Base-by-base conservation (phyloP, 2,329 filamentous ascomycete species). In the Aciculosporium take region DNA sequence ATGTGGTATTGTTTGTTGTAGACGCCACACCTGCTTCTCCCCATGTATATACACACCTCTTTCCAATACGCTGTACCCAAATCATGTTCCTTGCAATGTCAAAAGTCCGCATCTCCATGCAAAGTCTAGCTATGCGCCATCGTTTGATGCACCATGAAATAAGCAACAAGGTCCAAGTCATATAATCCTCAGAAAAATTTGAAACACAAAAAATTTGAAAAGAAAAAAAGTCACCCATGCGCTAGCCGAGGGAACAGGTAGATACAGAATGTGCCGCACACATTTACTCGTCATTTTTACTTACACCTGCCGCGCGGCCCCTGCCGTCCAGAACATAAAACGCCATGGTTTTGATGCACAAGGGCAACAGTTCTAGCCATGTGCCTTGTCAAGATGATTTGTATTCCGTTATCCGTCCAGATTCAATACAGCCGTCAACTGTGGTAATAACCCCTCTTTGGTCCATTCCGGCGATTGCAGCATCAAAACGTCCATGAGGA, bases 401-500 rank as follows among this genome's bases (percentile, higher is more conserved):
- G 36, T 20, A 29, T 32, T 37, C 38, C 37, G 45, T 56, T 46
- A 74, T 85, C 46, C 71, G 76, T 48, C 54, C 34, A 63, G 48
- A 39, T 55, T 58, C 41, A 60, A 55, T 42, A 63, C 82, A 37
- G 73, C 70, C 53, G 80, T 76, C 45, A 88, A 59, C 51, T 85
- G 76, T 52, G 76, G 76, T 45, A 88, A 61, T 50, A 87, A 68
- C 3, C 74, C 70, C 46, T 81, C 77, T 48, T 74, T 74, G 38
- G 76, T 65, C 67, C 74, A 76, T 50, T 76, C 73, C 2, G 66
- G 64, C 29, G 71, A 76, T 48, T 72, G 70, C 61, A 84, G 77
- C 50, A 77, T 71, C 51, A 87, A 61, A 15, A 79, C 76, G 13
- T 75, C 72, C 31, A 88, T 68, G 29, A 89, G 62, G 46, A 68